phyloP scores from a whole-genome alignment of 176 grass and related monocot species.

The Carex scoparia region DNA sequence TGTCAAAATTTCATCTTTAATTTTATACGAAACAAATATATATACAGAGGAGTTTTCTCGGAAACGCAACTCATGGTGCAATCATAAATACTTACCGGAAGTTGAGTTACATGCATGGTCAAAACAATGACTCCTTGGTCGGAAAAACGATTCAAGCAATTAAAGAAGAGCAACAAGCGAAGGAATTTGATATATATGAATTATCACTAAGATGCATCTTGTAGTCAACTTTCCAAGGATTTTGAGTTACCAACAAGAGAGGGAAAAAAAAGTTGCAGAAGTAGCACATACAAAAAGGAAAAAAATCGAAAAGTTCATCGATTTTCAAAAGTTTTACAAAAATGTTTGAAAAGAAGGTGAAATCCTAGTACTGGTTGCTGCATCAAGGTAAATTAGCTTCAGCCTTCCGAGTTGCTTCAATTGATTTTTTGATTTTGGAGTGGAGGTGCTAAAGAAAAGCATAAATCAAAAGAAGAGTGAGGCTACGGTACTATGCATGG shows the following conservation, averaged over 20 bases:
- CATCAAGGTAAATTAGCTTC: background rate
- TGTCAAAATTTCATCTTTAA: background rate
- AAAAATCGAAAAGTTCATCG: background rate
- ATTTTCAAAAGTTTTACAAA: slow-evolving; percentile 1
- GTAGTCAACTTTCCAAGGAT: slow-evolving; percentile 3
- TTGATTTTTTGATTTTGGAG: background rate
- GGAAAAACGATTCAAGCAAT: too few relatives aligned
- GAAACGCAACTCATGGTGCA: background rate
- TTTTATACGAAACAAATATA: background rate
- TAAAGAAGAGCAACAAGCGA: background rate
- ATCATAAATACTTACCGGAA: background rate
- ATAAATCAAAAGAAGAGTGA: background rate
- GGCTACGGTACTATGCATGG: too few relatives aligned
- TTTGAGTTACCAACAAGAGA: background rate
- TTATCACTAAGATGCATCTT: slow-evolving; percentile 2
- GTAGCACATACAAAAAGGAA: background rate
- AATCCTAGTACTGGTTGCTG: background rate
- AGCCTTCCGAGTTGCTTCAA: background rate
- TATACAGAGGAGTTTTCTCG: background rate
- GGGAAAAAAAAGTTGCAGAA: background rate
- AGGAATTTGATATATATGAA: background rate
- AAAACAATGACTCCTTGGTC: too few relatives aligned
- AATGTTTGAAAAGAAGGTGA: background rate
- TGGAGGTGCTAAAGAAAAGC: background rate
- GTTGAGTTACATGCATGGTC: background rate